phyloP scores from a whole-genome alignment of 208 protist genomes.

The Trypanosoma platydactyli region DNA sequence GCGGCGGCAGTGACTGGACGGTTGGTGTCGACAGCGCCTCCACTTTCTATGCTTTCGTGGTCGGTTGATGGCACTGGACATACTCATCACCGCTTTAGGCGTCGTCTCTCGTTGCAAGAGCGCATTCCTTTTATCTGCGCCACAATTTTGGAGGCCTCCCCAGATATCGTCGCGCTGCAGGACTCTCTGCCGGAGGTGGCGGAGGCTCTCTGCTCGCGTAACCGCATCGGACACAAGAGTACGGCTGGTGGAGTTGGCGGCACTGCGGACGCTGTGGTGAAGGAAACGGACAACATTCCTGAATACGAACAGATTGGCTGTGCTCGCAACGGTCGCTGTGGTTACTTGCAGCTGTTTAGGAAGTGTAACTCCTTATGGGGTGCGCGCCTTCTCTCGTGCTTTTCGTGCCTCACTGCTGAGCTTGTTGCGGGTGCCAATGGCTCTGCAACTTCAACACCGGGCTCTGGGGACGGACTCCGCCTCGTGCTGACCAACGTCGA shows the following conservation, averaged over 20 bases:
- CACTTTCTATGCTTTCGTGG: constrained; percentile 77
- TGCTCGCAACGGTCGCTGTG: constrained; percentile 70
- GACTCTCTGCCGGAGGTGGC: constrained; percentile 61
- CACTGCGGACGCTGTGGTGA: background rate
- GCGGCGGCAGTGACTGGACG: background rate
- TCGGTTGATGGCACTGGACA: constrained; percentile 59
- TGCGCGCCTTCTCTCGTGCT: constrained; percentile 43
- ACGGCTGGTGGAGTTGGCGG: too few relatives aligned
- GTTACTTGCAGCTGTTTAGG: constrained; percentile 70
- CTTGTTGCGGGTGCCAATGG: constrained; percentile 18
- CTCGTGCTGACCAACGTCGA: constrained; percentile 60
- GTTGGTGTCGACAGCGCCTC: constrained; percentile 31
- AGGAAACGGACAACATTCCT: constrained; percentile 3
- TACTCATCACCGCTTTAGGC: constrained; percentile 48
- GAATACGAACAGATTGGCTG: constrained; percentile 55
- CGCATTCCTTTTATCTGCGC: constrained; percentile 50
- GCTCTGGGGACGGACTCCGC: constrained; percentile 3
- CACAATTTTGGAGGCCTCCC: constrained; percentile 38
- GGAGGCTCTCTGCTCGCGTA: constrained; percentile 30
- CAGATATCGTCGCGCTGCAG: constrained; percentile 83
- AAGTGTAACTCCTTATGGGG: constrained; percentile 39
- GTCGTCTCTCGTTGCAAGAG: constrained; percentile 49
- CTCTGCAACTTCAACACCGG: background rate
- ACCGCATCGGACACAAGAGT: too few relatives aligned
- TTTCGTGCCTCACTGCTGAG: constrained; percentile 54